These are phyloP conservation scores for Neurospora terricola DNA, from an alignment of 495 filamentous ascomycete species.

Conservation along the genomic window DNA sequence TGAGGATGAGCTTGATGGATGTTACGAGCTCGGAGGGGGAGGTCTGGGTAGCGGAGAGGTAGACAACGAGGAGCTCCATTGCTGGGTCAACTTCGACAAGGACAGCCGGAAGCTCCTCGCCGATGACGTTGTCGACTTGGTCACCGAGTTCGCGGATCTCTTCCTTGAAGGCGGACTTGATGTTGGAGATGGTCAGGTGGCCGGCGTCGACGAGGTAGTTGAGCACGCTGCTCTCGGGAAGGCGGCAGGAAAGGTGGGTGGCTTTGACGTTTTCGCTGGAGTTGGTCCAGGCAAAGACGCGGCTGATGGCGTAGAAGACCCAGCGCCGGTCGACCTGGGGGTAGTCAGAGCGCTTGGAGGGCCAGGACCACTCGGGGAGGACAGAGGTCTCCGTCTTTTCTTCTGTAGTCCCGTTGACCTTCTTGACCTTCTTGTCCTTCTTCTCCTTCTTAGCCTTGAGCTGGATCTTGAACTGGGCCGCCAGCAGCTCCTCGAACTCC, in stretches of 20 bases:
- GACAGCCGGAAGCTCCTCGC: conserved; percentile 48
- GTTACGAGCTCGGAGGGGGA: conserved; percentile 36
- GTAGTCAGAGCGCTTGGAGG: conserved; percentile 28
- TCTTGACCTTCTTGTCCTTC: conserved; percentile 13
- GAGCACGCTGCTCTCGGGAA: conserved; percentile 44
- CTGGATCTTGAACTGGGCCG: conserved; percentile 30
- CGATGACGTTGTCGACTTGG: conserved; percentile 30
- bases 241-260: conserved; percentile 33
- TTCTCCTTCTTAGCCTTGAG: conserved; percentile 8
- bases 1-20: conserved; percentile 38
- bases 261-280: conserved; percentile 17
- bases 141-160: conserved; percentile 30
- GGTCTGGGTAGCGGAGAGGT: conserved; percentile 42
- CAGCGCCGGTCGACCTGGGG: conserved; percentile 40
- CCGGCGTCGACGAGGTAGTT: conserved; percentile 54
- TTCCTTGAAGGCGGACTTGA: conserved; percentile 49
- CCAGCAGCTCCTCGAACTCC: conserved; percentile 46
- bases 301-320: conserved; percentile 42
- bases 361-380: conserved; percentile 29
- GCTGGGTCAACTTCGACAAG: conserved; percentile 52
- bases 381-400: neutral
- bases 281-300: conserved; percentile 34
- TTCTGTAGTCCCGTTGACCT: conserved; percentile 3
- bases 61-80: conserved; percentile 45
- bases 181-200: conserved; percentile 50